phyloP scores from a whole-genome alignment of 2,329 filamentous ascomycete genomes.

The Lasiodiplodia theobromae region DNA sequence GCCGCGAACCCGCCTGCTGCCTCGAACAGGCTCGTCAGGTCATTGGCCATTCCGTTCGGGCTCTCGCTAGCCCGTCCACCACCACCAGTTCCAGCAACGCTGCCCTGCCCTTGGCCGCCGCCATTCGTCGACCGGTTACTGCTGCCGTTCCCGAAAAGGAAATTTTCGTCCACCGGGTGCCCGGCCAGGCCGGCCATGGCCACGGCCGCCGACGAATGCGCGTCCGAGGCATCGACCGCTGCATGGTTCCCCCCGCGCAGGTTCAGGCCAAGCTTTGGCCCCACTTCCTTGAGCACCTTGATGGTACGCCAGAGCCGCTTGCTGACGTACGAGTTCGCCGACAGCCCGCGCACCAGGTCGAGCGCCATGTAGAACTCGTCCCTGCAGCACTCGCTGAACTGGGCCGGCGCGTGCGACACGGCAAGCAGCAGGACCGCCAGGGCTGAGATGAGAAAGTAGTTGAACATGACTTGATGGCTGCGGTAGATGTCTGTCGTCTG shows the following conservation, averaged over 20 bases:
- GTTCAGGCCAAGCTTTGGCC: constrained; percentile 70
- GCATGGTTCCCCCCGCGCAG: constrained; percentile 42
- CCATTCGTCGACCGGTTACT: constrained; percentile 22
- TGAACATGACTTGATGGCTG: constrained; percentile 77
- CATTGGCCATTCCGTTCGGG: constrained; percentile 68
- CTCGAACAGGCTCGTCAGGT: constrained; percentile 69
- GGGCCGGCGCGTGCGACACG: constrained; percentile 75
- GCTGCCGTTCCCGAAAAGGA: constrained; percentile 51
- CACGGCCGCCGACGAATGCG: constrained; percentile 68
- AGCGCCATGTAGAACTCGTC: constrained; percentile 82
- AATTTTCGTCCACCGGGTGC: constrained; percentile 65
- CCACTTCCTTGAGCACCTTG: constrained; percentile 73
- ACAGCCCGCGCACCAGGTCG: constrained; percentile 75
- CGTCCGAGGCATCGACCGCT: constrained; percentile 55
- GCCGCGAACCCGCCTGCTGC: constrained; percentile 61
- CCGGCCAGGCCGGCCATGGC: constrained; percentile 72
- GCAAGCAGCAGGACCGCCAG: constrained; percentile 79
- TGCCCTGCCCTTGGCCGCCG: neutral
- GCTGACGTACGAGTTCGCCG: constrained; percentile 73
- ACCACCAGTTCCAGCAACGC: neutral
- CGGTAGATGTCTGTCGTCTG: constrained; percentile 75
- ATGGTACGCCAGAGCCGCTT: constrained; percentile 78
- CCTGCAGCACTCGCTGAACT: constrained; percentile 72
- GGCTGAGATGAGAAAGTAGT: constrained; percentile 79
- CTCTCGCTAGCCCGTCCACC: constrained; percentile 52